Evolutionary conservation across 2,329 filamentous ascomycete species (phyloP), one percentile per base, ranked within the genome.

Genomic region (Venturia carpophila): DNA sequence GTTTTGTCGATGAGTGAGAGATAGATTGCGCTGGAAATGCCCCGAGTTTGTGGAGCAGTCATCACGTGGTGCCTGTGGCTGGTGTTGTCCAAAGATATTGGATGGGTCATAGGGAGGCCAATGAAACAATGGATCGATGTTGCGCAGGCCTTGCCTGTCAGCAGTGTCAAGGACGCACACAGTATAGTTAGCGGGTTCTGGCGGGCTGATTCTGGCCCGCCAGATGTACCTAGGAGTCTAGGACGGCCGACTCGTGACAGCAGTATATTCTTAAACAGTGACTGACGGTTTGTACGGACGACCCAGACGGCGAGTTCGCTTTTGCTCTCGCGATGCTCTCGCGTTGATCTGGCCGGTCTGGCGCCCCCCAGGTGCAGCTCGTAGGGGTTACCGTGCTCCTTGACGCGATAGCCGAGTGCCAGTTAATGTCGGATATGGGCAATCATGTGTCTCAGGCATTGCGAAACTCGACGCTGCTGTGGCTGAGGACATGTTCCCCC

Each of bases 121-220:
- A 45, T 61, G 58, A 61, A 61, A 41, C 58, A 3, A 21, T 42
- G 11, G 58, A n/a, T 21, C 11, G 34, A 61, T 61, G 71, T 68
- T 70, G 47, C 69, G 66, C 65, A 67, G 60, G 67, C 68, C 67
- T 68, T 34, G 45, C 45, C 45, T 47, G 45, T 55, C n/a, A n/a
- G n/a, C n/a, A n/a, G n/a, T n/a, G n/a, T n/a, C 49, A 55, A 55
- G 49, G 49, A 55, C 49, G 49, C 17, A 55, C n/a, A n/a, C n/a
- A n/a, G n/a, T n/a, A n/a, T n/a, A n/a, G n/a, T n/a, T n/a, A n/a
- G n/a, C n/a, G n/a, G 45, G 39, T 2, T 47, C 45, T 24, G n/a
- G 45, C 45, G n/a, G 45, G 30, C 49, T 30, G 24, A 30, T 55
- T 24, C 30, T 55, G 30, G 49, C 24, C 45, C n/a, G 21, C 45